These are phyloP conservation scores for Apiotrichum sp. DNA, from an alignment of 1,284 basidiomycete species.

Conservation along the genomic window DNA sequence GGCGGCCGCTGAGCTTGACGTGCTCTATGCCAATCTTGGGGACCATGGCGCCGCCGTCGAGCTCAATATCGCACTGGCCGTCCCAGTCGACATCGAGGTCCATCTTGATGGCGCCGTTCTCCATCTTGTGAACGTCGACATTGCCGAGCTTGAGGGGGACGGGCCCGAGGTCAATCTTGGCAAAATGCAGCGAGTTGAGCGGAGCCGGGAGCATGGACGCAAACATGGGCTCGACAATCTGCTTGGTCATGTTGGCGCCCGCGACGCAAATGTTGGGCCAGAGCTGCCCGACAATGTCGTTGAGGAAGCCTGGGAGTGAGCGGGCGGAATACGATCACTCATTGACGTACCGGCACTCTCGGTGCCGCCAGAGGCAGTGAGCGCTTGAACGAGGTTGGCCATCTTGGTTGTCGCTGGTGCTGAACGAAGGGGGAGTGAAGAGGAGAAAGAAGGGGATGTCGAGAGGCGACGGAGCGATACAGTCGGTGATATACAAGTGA, in stretches of 20 bases:
- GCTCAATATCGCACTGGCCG: conserved; percentile 15
- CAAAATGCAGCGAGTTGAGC: conserved; percentile 14
- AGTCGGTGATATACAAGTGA: too few relatives aligned
- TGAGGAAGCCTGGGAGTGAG: conserved; percentile 10
- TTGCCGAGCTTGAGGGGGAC: conserved; percentile 10
- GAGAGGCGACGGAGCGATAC: too few relatives aligned
- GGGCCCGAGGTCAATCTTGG: conserved; percentile 10
- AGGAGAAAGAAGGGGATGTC: too few relatives aligned
- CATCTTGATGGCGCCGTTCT: conserved; percentile 8
- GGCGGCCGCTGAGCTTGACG: conserved; percentile 11
- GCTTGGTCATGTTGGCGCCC: conserved; percentile 11
- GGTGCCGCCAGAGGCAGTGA: conserved; percentile 13
- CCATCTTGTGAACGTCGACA: conserved; percentile 12
- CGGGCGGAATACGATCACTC: too few relatives aligned
- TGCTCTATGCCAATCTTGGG: conserved; percentile 12
- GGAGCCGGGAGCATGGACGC: conserved; percentile 11
- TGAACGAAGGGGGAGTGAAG: too few relatives aligned
- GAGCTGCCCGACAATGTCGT: conserved; percentile 12
- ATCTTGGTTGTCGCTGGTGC: too few relatives aligned
- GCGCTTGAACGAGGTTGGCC: conserved; percentile 1
- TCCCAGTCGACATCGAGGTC: conserved; percentile 17
- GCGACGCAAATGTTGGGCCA: conserved; percentile 15
- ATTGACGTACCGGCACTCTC: conserved; percentile 10
- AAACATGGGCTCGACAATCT: conserved; percentile 17
- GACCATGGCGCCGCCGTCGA: conserved; percentile 11